Evolutionary conservation across 2,329 filamentous ascomycete genomes (phyloP).

Genomic region (Chrysoporthe austroafricana): DNA sequence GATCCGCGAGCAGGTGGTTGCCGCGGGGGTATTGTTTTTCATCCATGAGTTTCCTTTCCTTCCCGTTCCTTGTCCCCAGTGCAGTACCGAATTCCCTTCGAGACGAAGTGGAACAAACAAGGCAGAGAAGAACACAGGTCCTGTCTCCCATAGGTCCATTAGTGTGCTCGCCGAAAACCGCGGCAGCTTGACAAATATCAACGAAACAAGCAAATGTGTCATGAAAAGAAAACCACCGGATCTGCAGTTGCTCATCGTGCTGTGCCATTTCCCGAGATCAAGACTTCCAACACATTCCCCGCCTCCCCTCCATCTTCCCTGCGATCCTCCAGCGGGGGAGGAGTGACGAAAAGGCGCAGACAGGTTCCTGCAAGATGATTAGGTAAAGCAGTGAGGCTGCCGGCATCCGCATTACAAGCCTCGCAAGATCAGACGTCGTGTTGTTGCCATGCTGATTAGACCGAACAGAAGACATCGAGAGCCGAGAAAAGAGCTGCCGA

Average conservation of each 20-base stretch:
- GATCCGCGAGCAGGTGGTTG: background rate
- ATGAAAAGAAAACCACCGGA: background rate
- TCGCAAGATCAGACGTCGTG: slow-evolving; percentile 5
- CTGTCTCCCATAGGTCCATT: slow-evolving; percentile 1
- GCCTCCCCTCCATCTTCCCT: background rate
- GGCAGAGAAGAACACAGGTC: background rate
- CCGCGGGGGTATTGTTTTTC: slow-evolving; percentile 8
- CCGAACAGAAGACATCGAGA: background rate
- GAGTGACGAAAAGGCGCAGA: slow-evolving; percentile 7
- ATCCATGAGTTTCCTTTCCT: background rate
- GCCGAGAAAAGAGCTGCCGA: background rate
- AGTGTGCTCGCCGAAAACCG: background rate
- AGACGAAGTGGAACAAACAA: background rate
- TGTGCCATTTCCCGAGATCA: slow-evolving; percentile 5
- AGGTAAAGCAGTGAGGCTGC: slow-evolving; percentile 9
- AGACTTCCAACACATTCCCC: too few species aligned
- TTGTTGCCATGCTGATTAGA: background rate
- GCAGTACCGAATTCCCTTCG: background rate
- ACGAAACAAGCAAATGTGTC: slow-evolving; percentile 11
- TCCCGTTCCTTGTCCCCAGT: background rate
- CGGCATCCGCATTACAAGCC: slow-evolving; percentile 19
- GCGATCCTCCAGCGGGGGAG: background rate
- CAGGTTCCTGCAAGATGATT: slow-evolving; percentile 12
- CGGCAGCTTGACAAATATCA: slow-evolving; percentile 2
- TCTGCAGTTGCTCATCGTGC: background rate